These are phyloP conservation scores for Mycena belliarum DNA, from an alignment of 768 basidiomycete genomes.

Conservation along the genomic window DNA sequence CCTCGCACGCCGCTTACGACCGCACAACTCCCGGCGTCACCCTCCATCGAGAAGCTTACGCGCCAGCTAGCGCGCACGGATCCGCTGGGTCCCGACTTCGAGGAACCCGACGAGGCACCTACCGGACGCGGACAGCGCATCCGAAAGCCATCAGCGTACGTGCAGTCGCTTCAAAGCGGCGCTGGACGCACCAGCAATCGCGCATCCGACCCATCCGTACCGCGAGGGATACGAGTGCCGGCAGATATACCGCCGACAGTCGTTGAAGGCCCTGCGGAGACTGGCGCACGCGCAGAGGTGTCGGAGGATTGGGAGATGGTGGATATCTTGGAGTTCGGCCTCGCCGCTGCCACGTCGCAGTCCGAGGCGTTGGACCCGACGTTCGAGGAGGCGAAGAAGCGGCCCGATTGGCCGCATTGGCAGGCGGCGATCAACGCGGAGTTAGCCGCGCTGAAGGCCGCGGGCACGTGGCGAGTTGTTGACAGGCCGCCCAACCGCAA, in stretches of 20 bases:
- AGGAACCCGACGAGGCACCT: neutral
- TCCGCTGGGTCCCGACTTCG: constrained; percentile 8
- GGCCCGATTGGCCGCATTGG: constrained; percentile 24
- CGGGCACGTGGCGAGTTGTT: constrained; percentile 35
- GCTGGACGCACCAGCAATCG: too few relatives aligned
- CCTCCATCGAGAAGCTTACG: neutral
- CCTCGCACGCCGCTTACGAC: neutral
- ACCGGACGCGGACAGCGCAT: too few relatives aligned
- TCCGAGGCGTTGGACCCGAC: constrained; percentile 11
- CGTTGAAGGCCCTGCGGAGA: neutral
- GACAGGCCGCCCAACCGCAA: constrained; percentile 29
- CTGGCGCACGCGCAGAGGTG: neutral
- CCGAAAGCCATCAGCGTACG: neutral
- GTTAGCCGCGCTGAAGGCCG: constrained; percentile 28
- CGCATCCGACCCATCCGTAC: too few relatives aligned
- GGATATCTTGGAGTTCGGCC: constrained; percentile 15
- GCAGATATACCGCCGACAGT: too few relatives aligned
- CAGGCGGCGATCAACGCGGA: constrained; percentile 26
- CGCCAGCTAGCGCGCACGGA: neutral
- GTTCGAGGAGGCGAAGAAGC: constrained; percentile 26
- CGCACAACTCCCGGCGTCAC: neutral
- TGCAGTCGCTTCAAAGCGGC: too few relatives aligned
- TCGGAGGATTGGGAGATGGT: constrained; percentile 6
- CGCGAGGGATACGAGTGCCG: too few relatives aligned
- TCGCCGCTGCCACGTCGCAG: constrained; percentile 21